Evolutionary conservation across 2,329 filamentous ascomycete genomes (phyloP), one percentile per base, ranked within the genome.

Genomic region (Rosellinia necatrix): DNA sequence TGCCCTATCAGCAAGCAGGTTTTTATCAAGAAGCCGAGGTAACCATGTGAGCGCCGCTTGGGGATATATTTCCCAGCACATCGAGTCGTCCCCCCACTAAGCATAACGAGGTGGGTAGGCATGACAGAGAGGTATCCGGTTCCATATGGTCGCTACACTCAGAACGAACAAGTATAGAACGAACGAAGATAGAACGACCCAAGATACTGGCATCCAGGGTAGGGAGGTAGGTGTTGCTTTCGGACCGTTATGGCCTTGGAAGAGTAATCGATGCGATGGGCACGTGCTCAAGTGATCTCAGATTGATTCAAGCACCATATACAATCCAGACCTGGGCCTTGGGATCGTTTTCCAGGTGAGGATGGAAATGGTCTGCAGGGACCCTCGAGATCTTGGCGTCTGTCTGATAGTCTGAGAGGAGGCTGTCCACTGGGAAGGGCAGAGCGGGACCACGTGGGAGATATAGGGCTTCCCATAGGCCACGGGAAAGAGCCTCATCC

Each of bases 391-490:
- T 52, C 49, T 53, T 57, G 54, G 54, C 49, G 32, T 37, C 22
- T 41, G 7, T 43, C 22, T 37, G 32, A 25, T 38, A 32, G 50
- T 21, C 42, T 25, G 48, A 19, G 25, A 41, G 42, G 30, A 47
- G 10, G 15, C 46, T 19, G 48, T 37, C 55, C 58, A 61, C 34
- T 52, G 35, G 46, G 24, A 52, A 34, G 9, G 27, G 43, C 27
- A 6, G 34, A 44, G 47, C 35, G 47, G 49, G 60, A 21, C 54
- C 60, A 62, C 60, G 60, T 62, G 60, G 53, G 17, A 7, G 29
- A 29, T 25, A 21, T 22, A 1, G 34, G 40, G 17, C 13, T 32
- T 34, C 25, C 51, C 1, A 62, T 58, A 44, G 53, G 60, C 51
- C n/a, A n/a, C 8, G n/a, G 21, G 43, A 49, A 34, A 24, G 43